Percentiles rank a stretch among this genome's conserved stretches.
Conservation (phyloP, 495 filamentous ascomycete genomes). For the Xylaria longipes region DNA sequence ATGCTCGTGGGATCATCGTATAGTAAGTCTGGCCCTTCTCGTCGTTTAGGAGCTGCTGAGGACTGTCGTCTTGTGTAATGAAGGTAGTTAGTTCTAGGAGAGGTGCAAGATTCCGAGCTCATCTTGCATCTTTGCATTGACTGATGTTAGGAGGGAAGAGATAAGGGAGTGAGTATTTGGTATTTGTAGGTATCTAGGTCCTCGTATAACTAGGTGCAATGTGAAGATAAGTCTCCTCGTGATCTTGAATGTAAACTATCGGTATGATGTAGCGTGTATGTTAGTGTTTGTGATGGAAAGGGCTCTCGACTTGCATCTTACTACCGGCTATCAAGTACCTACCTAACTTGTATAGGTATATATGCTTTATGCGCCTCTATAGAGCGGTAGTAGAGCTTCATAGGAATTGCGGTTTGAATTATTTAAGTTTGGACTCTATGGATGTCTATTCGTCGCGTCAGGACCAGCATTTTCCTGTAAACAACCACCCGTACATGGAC, state of each 20-base stretch:
- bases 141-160: neutral
- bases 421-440: neutral
- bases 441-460: neutral
- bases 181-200: neutral
- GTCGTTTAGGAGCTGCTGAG: neutral
- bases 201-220: neutral
- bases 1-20: slow-evolving; percentile 2
- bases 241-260: neutral
- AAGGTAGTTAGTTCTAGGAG: slow-evolving; percentile 14
- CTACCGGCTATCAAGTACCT: neutral
- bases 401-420: neutral
- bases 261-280: neutral
- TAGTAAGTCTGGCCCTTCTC: neutral
- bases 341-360: too few relatives aligned
- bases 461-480: neutral
- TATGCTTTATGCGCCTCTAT: neutral
- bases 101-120: neutral
- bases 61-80: neutral
- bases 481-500: neutral
- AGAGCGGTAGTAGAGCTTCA: neutral
- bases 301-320: neutral
- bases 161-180: neutral
- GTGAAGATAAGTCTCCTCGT: neutral
- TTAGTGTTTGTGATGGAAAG: neutral
- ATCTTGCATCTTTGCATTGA: neutral